phyloP scores from a whole-genome alignment of 331 rosid genomes.

The Ulmus americana region DNA sequence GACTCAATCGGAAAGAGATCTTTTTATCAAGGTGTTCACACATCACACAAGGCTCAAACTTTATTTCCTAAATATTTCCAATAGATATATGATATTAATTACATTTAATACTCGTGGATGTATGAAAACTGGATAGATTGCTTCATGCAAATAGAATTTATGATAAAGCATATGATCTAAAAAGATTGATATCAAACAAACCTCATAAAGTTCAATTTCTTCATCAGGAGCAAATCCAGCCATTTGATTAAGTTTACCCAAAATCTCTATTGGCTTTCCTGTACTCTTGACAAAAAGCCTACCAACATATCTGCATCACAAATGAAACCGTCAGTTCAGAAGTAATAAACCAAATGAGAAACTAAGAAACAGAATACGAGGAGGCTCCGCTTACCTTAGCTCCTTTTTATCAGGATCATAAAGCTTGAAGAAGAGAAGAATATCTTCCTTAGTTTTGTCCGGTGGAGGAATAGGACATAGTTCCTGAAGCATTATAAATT shows the following conservation, averaged over 20 bases:
- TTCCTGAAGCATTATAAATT: conserved; percentile 42
- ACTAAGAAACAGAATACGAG: conserved; percentile 4
- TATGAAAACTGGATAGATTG: background rate
- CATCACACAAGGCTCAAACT: conserved; percentile 31
- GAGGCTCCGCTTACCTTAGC: conserved; percentile 47
- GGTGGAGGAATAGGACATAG: conserved; percentile 53
- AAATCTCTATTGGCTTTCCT: conserved; percentile 59
- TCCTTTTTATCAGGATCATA: conserved; percentile 58
- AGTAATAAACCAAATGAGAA: conserved; percentile 1
- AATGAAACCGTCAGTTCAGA: conserved; percentile 14
- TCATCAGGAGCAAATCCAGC: conserved; percentile 69
- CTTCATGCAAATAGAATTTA: background rate
- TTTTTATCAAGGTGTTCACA: conserved; percentile 30
- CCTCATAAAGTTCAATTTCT: conserved; percentile 76
- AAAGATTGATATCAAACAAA: conserved; percentile 14
- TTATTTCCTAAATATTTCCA: conserved; percentile 20
- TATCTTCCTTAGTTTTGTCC: conserved; percentile 60
- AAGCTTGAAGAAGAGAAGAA: conserved; percentile 68
- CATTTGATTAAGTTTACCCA: conserved; percentile 57
- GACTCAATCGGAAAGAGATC: conserved; percentile 28
- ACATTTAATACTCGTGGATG: background rate
- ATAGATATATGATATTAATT: conserved; percentile 2
- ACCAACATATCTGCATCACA: conserved; percentile 58
- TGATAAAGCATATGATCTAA: background rate
- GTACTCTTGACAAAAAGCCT: conserved; percentile 54